Evolutionary conservation across 148 eudicot genomes (phyloP).

Genomic region (Fagopyrum esculentum): DNA sequence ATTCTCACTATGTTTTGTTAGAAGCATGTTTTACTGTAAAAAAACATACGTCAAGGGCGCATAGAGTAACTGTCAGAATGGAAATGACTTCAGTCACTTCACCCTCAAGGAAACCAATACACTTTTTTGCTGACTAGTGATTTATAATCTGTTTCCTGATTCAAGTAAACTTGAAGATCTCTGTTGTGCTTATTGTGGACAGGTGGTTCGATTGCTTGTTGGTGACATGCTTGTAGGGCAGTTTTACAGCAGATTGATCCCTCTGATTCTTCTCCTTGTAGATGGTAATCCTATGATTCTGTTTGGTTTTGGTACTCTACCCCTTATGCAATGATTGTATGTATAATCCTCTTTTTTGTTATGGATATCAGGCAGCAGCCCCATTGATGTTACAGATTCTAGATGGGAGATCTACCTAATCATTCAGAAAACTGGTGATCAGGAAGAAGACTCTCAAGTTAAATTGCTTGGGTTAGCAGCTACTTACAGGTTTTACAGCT

Average conservation of each 20-base stretch:
- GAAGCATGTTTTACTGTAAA: background rate
- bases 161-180: background rate
- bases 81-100: background rate
- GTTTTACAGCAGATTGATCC: conserved; percentile 79
- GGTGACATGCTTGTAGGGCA: conserved; percentile 57
- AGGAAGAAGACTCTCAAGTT: conserved; percentile 28
- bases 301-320: background rate
- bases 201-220: conserved; percentile 61
- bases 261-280: conserved; percentile 86
- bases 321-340: conserved; percentile 4
- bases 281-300: conserved; percentile 53
- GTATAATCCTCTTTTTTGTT: conserved; percentile 2
- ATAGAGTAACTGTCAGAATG: background rate
- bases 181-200: conserved; percentile 5
- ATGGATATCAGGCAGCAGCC: conserved; percentile 67
- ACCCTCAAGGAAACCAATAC: background rate
- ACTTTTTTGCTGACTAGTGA: no score
- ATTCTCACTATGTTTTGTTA: background rate
- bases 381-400: conserved; percentile 83
- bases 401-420: conserved; percentile 73
- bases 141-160: background rate
- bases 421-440: conserved; percentile 35
- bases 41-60: background rate
- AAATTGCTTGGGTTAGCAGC: conserved; percentile 79
- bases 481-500: conserved; percentile 65